phyloP scores from a whole-genome alignment of 2,329 filamentous ascomycete species.

The Beauveria bassiana region DNA sequence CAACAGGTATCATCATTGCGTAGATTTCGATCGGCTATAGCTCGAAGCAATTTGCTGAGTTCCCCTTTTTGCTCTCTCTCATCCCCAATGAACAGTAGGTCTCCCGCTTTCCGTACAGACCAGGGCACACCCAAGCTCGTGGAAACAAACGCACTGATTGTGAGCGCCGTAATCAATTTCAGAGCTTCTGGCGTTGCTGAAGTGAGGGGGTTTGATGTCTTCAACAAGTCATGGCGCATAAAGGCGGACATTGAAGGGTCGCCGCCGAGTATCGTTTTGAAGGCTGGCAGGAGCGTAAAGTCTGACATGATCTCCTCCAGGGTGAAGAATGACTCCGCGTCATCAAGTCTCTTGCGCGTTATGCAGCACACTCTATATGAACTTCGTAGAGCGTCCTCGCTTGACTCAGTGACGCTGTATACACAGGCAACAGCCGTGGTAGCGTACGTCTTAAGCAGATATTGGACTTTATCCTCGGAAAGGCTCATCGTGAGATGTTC shows the following conservation, averaged over 20 bases:
- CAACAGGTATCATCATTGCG: slow-evolving; percentile 58
- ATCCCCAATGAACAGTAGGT: slow-evolving; percentile 57
- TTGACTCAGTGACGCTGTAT: slow-evolving; percentile 3
- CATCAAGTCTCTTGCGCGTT: slow-evolving; percentile 36
- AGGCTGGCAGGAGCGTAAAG: slow-evolving; percentile 31
- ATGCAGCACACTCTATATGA: slow-evolving; percentile 9
- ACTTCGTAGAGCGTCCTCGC: slow-evolving; percentile 2
- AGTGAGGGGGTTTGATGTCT: slow-evolving; percentile 57
- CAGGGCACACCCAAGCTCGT: slow-evolving; percentile 42
- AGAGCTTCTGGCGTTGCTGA: slow-evolving; percentile 47
- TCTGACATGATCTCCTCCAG: slow-evolving; percentile 40
- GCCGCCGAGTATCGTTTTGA: slow-evolving; percentile 17
- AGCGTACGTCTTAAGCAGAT: slow-evolving; percentile 25
- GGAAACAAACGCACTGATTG: slow-evolving; percentile 52
- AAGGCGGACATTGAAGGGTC: slow-evolving; percentile 21
- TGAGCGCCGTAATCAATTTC: slow-evolving; percentile 53
- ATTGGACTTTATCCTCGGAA: slow-evolving; percentile 34
- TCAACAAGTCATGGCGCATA: slow-evolving; percentile 41
- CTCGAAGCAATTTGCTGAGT: slow-evolving; percentile 50
- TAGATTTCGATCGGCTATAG: slow-evolving; percentile 38
- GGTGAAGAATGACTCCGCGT: slow-evolving; percentile 48
- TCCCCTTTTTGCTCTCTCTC: slow-evolving; percentile 56
- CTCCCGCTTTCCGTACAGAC: slow-evolving; percentile 47
- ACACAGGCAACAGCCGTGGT: slow-evolving; percentile 5
- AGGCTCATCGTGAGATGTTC: slow-evolving; percentile 50